These are phyloP conservation scores for Pseudozyma sp. DNA, from an alignment of 1,284 basidiomycete genomes.

Conservation along the genomic window DNA sequence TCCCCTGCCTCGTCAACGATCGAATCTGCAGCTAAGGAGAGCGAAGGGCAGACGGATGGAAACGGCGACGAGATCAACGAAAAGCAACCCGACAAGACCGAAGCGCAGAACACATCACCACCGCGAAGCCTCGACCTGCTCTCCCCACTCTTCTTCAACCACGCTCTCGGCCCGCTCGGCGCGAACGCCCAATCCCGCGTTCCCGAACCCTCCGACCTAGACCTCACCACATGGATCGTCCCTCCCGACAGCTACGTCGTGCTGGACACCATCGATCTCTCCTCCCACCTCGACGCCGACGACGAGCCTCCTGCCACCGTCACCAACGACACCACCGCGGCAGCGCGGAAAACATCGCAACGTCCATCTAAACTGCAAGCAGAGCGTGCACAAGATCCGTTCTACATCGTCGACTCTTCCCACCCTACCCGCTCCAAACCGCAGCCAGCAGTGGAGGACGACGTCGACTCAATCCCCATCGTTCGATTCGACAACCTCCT, in stretches of 20 bases:
- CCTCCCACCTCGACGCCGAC: slow-evolving; percentile 3
- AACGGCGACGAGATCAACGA: neutral
- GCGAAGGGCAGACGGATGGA: neutral
- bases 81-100: neutral
- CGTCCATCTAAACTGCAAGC: slow-evolving; percentile 14
- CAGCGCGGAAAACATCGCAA: neutral
- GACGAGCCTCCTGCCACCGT: neutral
- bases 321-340: neutral
- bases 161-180: slow-evolving; percentile 88
- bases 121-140: slow-evolving; percentile 92
- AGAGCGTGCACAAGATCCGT: slow-evolving; percentile 36
- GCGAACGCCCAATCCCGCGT: slow-evolving; percentile 82
- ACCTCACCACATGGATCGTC: slow-evolving; percentile 86
- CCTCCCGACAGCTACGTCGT: slow-evolving; percentile 66
- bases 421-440: neutral
- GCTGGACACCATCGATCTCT: slow-evolving; percentile 23
- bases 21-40: neutral
- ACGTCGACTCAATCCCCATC: slow-evolving; percentile 61
- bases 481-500: slow-evolving; percentile 49
- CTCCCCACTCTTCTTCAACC: slow-evolving; percentile 80
- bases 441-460: slow-evolving; percentile 18
- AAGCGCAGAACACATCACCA: neutral
- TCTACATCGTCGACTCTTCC: slow-evolving; percentile 42
- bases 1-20: neutral
- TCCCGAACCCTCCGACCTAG: slow-evolving; percentile 81